phyloP scores from a whole-genome alignment of 352 stramenopile genomes.

The Globisporangium okanoganense region DNA sequence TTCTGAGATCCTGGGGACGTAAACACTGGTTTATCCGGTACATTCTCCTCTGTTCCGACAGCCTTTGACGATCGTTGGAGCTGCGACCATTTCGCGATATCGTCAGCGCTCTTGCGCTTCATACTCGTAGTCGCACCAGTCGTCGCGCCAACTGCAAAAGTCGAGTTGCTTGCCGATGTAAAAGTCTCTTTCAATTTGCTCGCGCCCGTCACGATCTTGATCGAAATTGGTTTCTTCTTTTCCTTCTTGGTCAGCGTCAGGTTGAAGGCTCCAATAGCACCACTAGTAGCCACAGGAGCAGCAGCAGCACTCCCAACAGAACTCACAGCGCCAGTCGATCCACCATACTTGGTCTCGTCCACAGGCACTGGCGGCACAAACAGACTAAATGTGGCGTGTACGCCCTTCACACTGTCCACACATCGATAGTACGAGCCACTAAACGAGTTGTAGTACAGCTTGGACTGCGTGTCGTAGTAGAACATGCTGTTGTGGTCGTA shows the following conservation, averaged over 20 bases:
- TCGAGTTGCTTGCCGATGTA: not conserved
- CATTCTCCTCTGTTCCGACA: constrained; percentile 8
- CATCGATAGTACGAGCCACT: constrained; percentile 64
- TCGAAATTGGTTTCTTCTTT: constrained; percentile 73
- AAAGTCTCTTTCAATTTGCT: constrained; percentile 9
- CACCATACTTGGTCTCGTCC: constrained; percentile 36
- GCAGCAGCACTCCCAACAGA: not conserved
- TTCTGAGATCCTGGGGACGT: constrained; percentile 8
- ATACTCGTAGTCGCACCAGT: constrained; percentile 24
- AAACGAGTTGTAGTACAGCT: constrained; percentile 75
- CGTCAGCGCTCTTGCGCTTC: constrained; percentile 70
- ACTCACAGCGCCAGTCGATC: not conserved
- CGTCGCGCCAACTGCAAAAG: constrained; percentile 10
- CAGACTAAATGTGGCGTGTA: constrained; percentile 33
- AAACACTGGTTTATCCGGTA: no score
- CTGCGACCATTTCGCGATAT: constrained; percentile 86
- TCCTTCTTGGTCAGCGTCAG: constrained; percentile 43
- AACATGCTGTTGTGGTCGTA: constrained; percentile 84
- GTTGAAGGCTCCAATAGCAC: constrained; percentile 20
- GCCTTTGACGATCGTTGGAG: constrained; percentile 32
- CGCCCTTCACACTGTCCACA: constrained; percentile 16
- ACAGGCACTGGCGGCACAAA: constrained; percentile 45
- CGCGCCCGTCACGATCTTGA: constrained; percentile 40
- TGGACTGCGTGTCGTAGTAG: constrained; percentile 73
- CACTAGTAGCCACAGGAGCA: not conserved